Conservation (phyloP, 2,329 filamentous ascomycete species). For the Aspergillus pseudoviridinutans region DNA sequence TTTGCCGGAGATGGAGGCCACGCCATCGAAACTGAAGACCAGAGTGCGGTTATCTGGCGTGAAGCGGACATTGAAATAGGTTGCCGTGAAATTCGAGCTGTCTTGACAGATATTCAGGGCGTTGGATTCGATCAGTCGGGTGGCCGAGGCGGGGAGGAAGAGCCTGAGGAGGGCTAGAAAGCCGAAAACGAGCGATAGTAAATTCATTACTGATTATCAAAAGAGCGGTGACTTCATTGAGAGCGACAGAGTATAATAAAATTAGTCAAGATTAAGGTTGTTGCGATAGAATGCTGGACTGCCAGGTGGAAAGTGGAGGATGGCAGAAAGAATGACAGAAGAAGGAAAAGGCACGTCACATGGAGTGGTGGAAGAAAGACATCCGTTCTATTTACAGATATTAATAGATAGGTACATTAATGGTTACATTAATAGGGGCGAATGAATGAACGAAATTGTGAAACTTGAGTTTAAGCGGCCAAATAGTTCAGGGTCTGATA, state of each 20-base stretch:
- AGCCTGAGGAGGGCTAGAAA: conserved; percentile 63
- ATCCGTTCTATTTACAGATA: too few species aligned
- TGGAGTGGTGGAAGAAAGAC: background rate
- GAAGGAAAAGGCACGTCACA: background rate
- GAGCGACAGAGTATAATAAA: background rate
- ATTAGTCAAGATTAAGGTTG: background rate
- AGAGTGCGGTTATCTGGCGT: conserved; percentile 64
- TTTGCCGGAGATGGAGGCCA: conserved; percentile 77
- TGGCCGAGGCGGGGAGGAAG: conserved; percentile 48
- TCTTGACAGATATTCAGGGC: conserved; percentile 74
- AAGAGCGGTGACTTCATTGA: background rate
- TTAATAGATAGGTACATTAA: too few species aligned
- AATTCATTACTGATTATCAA: background rate
- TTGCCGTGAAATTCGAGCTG: conserved; percentile 81
- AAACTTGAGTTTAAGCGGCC: background rate
- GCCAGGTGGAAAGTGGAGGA: background rate
- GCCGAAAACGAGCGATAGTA: conserved; percentile 61
- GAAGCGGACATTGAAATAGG: conserved; percentile 76
- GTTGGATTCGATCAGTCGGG: conserved; percentile 6
- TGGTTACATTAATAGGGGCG: too few species aligned
- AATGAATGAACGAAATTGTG: background rate
- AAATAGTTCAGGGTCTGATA: background rate
- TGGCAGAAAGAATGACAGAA: background rate
- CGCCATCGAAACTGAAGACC: conserved; percentile 70
- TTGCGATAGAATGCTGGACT: background rate